Evolutionary conservation across 2,329 filamentous ascomycete species (phyloP).

Genomic region (Xylaria sp.): DNA sequence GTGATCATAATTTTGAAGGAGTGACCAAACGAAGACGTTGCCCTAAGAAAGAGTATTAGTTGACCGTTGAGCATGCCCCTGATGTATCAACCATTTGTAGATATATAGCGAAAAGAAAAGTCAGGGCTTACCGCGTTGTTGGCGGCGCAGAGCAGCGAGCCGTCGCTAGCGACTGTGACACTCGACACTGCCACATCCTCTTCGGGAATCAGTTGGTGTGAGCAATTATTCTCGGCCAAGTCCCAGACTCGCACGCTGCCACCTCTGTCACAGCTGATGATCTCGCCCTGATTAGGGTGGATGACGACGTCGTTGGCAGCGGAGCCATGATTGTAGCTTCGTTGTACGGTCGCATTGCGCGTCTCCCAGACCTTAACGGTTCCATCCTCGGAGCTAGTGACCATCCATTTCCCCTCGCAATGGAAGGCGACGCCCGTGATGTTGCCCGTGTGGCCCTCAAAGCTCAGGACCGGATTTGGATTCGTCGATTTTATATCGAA

Average conservation of each 20-base stretch:
- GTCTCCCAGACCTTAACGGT: slow-evolving; percentile 99
- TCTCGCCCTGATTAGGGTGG: slow-evolving; percentile 96
- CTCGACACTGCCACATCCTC: slow-evolving; percentile 93
- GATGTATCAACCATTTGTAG: background rate
- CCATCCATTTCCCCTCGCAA: slow-evolving; percentile 99
- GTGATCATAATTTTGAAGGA: slow-evolving; percentile 80
- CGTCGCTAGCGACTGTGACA: slow-evolving; percentile 94
- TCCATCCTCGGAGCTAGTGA: slow-evolving; percentile 94
- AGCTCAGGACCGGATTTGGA: slow-evolving; percentile 87
- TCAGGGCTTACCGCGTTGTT: slow-evolving; percentile 75
- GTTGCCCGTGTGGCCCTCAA: slow-evolving; percentile 95
- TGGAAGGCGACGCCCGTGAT: slow-evolving; percentile 97
- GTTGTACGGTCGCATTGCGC: slow-evolving; percentile 80
- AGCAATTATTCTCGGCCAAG: slow-evolving; percentile 94
- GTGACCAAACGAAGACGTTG: slow-evolving; percentile 96
- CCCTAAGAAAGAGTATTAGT: slow-evolving; percentile 60
- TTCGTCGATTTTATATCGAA: slow-evolving; percentile 99
- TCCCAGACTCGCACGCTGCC: slow-evolving; percentile 97
- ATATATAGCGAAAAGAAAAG: background rate
- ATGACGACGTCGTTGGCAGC: slow-evolving; percentile 99
- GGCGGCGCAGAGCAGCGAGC: slow-evolving; percentile 87
- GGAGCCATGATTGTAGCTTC: slow-evolving; percentile 88
- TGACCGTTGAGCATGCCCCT: background rate
- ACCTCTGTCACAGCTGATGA: slow-evolving; percentile 92
- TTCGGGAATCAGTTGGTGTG: slow-evolving; percentile 93